These are phyloP conservation scores for Trichoderma koningiopsis DNA, from an alignment of 2,329 filamentous ascomycete species.

Conservation along the genomic window DNA sequence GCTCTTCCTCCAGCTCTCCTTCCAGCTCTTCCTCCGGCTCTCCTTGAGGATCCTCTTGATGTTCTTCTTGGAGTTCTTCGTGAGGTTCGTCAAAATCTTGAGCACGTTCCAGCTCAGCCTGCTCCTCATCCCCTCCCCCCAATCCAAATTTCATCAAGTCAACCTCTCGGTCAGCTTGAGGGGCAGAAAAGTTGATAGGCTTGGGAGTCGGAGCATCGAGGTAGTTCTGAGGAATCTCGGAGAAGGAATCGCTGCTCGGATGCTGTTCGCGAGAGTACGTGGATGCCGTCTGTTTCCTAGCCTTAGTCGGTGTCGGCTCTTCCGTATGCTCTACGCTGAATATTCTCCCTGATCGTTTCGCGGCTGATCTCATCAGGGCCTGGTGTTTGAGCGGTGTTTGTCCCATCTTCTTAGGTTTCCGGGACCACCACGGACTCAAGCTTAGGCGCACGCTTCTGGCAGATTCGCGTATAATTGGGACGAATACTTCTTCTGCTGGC, in stretches of 20 bases:
- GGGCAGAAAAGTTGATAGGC: slow-evolving; percentile 28
- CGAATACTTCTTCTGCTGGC: slow-evolving; percentile 1
- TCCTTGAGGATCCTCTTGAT: not conserved
- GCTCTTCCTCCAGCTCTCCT: not conserved
- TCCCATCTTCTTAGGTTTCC: slow-evolving; percentile 41
- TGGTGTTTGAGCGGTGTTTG: slow-evolving; percentile 40
- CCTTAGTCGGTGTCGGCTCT: slow-evolving; percentile 23
- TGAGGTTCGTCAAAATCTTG: slow-evolving; percentile 6
- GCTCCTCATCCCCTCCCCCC: slow-evolving; percentile 8
- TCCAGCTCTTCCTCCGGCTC: not conserved
- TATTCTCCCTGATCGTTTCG: slow-evolving; percentile 31
- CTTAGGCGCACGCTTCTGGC: slow-evolving; percentile 25
- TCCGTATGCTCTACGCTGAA: slow-evolving; percentile 2
- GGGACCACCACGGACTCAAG: slow-evolving; percentile 36
- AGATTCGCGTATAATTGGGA: slow-evolving; percentile 13
- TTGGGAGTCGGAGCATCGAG: slow-evolving; percentile 53
- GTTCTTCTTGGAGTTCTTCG: not conserved
- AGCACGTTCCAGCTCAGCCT: slow-evolving; percentile 2
- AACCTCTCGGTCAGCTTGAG: slow-evolving; percentile 21
- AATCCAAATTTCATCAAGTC: slow-evolving; percentile 16
- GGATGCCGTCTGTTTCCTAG: slow-evolving; percentile 6
- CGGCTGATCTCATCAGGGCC: slow-evolving; percentile 37
- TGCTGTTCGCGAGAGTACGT: slow-evolving; percentile 33
- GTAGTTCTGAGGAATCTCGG: slow-evolving; percentile 55
- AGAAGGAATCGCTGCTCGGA: slow-evolving; percentile 56